phyloP scores from a whole-genome alignment of 2,329 filamentous ascomycete species.

The Nothophaeocryptopus gaeumannii region DNA sequence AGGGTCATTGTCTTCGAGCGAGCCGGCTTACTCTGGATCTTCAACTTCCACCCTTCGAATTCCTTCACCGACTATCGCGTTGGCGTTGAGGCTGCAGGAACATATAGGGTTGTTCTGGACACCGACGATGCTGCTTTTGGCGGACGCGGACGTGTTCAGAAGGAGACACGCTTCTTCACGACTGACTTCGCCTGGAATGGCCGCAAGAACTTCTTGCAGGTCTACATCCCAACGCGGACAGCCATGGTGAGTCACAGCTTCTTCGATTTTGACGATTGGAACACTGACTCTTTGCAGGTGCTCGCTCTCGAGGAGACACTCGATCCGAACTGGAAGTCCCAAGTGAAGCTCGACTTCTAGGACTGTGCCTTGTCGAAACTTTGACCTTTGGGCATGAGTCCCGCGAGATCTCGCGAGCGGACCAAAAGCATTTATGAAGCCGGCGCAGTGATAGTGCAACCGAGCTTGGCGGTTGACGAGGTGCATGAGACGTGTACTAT shows the following conservation, averaged over 20 bases:
- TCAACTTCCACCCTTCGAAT: slow-evolving; percentile 86
- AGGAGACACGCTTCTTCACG: slow-evolving; percentile 85
- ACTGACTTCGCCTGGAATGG: slow-evolving; percentile 87
- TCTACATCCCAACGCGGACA: slow-evolving; percentile 82
- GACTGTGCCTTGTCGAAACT: neutral
- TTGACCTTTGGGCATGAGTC: neutral
- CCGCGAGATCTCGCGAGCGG: neutral
- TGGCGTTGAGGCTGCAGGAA: slow-evolving; percentile 78
- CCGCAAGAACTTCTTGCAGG: slow-evolving; percentile 83
- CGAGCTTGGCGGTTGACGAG: slow-evolving; percentile 11
- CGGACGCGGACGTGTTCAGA: slow-evolving; percentile 73
- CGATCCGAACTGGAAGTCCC: slow-evolving; percentile 30
- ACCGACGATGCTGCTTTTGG: slow-evolving; percentile 75
- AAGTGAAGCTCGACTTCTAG: slow-evolving; percentile 30
- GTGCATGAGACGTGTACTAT: neutral
- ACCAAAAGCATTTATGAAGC: neutral
- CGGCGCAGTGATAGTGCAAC: neutral
- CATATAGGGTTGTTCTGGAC: slow-evolving; percentile 82
- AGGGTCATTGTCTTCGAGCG: slow-evolving; percentile 96
- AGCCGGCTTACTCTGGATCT: slow-evolving; percentile 84
- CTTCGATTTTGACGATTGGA: neutral
- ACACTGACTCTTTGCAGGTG: slow-evolving; percentile 20
- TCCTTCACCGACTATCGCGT: slow-evolving; percentile 93
- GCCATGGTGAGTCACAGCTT: slow-evolving; percentile 63
- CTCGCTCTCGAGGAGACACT: slow-evolving; percentile 35